These are phyloP conservation scores for Scleroderma citrinum DNA, from an alignment of 768 basidiomycete species.

Conservation along the genomic window DNA sequence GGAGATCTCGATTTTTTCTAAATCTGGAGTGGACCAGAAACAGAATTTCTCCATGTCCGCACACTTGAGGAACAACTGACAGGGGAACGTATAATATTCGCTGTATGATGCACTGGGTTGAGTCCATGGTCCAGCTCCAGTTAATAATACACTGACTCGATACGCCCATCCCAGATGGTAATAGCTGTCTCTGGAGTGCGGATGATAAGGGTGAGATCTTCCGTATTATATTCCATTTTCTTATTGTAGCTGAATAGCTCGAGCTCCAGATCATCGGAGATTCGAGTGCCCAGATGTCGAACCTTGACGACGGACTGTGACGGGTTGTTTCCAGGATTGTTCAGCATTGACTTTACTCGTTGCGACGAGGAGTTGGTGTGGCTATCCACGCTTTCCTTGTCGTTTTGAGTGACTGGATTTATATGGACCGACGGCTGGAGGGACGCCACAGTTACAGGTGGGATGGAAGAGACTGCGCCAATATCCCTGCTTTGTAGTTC, in stretches of 20 bases:
- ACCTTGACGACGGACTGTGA: background rate
- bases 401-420: no score
- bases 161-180: constrained; percentile 22
- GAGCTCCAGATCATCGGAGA: background rate
- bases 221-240: background rate
- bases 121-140: background rate
- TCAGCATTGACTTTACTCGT: background rate
- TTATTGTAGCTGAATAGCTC: background rate
- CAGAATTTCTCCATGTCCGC: constrained; percentile 6
- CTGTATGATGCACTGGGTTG: constrained; percentile 9
- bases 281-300: background rate
- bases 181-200: constrained; percentile 8
- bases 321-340: background rate
- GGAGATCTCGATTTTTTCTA: constrained; percentile 13
- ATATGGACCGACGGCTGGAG: no score
- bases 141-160: constrained; percentile 11
- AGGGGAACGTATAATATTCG: constrained; percentile 15
- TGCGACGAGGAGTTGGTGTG: background rate
- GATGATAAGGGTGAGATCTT: constrained; percentile 14
- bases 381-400: no score
- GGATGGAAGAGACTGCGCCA: no score
- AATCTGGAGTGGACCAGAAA: constrained; percentile 7
- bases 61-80: constrained; percentile 20
- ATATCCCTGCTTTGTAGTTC: no score
- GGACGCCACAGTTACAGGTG: no score